Evolutionary conservation across 1,139 yeast genomes (phyloP), one percentile per base, ranked within the genome.

Genomic region (Hyphopichia burtonii): DNA sequence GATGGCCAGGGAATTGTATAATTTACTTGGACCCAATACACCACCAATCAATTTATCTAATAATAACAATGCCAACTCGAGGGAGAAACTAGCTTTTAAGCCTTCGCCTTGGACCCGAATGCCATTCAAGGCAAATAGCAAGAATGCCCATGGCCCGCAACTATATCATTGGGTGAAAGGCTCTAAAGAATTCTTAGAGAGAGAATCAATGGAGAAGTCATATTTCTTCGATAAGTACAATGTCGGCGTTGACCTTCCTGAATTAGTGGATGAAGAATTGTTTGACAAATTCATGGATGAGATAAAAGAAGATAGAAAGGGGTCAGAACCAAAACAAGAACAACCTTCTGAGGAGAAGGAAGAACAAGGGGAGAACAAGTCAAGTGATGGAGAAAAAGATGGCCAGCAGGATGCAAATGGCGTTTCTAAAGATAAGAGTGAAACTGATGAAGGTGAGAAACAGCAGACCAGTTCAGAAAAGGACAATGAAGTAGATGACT

Each of bases 81-180:
- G 86, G 53, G 87, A 83, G 44, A 77, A 80, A 50, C 73, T 90
- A 44, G 78, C 79, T 45, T 69, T 83, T 53, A 83, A 80, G 50
- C 86, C 89, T 0, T 78, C 93, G 0, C 91, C 96, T 1, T 93
- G 99, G 99, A 75, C 81, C 0, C 71, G 79, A 61, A 74, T 78
- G 35, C 68, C 74, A 6, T 93, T 93, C 58, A 70, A 52, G 7
- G 71, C 76, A 6, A 83, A 83, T 44, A 68, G 70, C 6, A 76
- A 80, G 1, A 79, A 76, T 38, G 80, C 65, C 1, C 15, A 4
- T 58, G 83, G 65, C 34, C 49, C 63, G 3, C 47, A 48, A n/a
- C 69, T 91, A 37, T 68, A 71, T 43, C 99, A 93, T 63, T 94
- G 99, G 99, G 91, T 83, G 5, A 83, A 88, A 48, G 96, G 95